These are phyloP conservation scores for Ampelomyces quisqualis DNA, from an alignment of 2,329 filamentous ascomycete genomes.

Conservation along the genomic window DNA sequence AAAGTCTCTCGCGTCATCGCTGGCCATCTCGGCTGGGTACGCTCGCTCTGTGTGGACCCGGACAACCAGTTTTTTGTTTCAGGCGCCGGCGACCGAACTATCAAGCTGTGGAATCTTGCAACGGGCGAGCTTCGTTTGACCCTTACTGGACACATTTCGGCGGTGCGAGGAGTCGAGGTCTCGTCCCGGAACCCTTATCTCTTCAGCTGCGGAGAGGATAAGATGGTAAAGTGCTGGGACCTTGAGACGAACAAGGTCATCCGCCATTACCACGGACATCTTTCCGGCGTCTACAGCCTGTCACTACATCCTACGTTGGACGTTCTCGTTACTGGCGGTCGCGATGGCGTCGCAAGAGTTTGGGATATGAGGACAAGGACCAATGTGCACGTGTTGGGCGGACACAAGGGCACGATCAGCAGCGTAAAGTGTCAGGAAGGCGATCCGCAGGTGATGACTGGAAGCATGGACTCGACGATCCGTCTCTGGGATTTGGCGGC, in stretches of 20 bases:
- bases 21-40: slow-evolving; percentile 92
- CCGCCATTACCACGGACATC: slow-evolving; percentile 87
- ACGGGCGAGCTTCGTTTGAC: slow-evolving; percentile 58
- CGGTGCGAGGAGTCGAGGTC: slow-evolving; percentile 48
- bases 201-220: slow-evolving; percentile 97
- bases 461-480: slow-evolving; percentile 71
- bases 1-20: slow-evolving; percentile 97
- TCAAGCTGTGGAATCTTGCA: slow-evolving; percentile 98
- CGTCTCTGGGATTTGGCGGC: slow-evolving; percentile 89
- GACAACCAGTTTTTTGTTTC: slow-evolving; percentile 98
- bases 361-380: slow-evolving; percentile 97
- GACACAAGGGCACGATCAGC: slow-evolving; percentile 87
- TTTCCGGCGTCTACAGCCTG: slow-evolving; percentile 93
- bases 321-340: slow-evolving; percentile 88
- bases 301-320: slow-evolving; percentile 93
- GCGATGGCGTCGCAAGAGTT: slow-evolving; percentile 90
- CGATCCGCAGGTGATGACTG: slow-evolving; percentile 91
- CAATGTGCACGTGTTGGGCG: slow-evolving; percentile 90
- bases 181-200: slow-evolving; percentile 93
- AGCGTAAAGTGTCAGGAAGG: slow-evolving; percentile 92
- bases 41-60: slow-evolving; percentile 73
- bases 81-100: slow-evolving; percentile 82
- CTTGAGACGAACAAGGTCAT: slow-evolving; percentile 96
- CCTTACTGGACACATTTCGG: slow-evolving; percentile 34
- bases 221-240: slow-evolving; percentile 99